A percentile compares a stretch with the other conserved stretches of the same genome.
Evolutionary conservation across 2,329 filamentous ascomycete species (phyloP).

Genomic region (Pestalotiopsis sp.): DNA sequence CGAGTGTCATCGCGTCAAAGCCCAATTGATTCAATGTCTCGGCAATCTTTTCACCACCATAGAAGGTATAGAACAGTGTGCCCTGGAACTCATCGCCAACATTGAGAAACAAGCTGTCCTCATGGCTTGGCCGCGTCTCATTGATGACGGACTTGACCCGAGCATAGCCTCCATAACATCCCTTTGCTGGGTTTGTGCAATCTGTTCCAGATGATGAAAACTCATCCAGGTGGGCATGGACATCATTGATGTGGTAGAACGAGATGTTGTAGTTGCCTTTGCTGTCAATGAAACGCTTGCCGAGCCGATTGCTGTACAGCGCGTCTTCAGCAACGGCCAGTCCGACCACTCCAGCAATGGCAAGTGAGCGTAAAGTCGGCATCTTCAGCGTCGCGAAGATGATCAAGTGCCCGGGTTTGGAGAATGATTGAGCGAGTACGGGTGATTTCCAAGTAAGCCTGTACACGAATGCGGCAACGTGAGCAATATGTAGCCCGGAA

Average conservation of each 20-base stretch:
- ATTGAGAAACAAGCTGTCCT: constrained; percentile 64
- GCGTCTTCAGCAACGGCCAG: constrained; percentile 40
- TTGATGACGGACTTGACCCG: constrained; percentile 63
- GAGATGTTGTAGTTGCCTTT: constrained; percentile 57
- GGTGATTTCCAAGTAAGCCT: background rate
- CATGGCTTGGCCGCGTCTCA: constrained; percentile 53
- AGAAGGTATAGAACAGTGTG: constrained; percentile 67
- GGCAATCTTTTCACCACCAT: constrained; percentile 67
- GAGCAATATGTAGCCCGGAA: background rate
- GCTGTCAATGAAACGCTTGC: constrained; percentile 49
- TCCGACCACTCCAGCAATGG: constrained; percentile 15
- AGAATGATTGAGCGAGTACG: background rate
- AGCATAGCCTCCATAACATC: constrained; percentile 65
- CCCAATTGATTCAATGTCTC: constrained; percentile 64
- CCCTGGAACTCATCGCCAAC: constrained; percentile 71
- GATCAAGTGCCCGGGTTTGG: background rate
- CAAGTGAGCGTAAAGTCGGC: constrained; percentile 16
- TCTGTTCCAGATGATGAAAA: constrained; percentile 62
- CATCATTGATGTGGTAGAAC: constrained; percentile 71
- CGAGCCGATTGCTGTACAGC: constrained; percentile 47
- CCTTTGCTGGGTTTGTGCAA: constrained; percentile 54
- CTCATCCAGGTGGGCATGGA: constrained; percentile 66
- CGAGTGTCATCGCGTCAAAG: constrained; percentile 69
- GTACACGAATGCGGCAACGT: background rate
- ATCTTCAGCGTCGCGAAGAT: constrained; percentile 16